phyloP scores from a whole-genome alignment of 1,139 yeast genomes.

The Taiozyma onychis region DNA sequence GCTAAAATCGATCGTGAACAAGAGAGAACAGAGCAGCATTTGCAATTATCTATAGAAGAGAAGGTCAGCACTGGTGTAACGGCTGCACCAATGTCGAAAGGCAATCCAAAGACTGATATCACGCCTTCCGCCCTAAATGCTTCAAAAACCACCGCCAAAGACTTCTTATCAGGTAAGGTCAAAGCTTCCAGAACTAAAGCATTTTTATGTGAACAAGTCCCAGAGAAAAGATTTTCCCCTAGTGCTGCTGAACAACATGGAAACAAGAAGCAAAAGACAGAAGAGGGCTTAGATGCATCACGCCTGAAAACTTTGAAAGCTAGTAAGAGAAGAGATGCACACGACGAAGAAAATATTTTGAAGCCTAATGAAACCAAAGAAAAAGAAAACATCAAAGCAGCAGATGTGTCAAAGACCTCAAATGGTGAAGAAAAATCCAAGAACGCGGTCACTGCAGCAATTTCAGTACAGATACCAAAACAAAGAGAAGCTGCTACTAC shows the following conservation, averaged over 20 bases:
- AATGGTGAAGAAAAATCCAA: background rate
- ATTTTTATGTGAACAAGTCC: background rate
- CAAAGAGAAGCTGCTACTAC: background rate
- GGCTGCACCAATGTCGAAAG: background rate
- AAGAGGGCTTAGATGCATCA: background rate
- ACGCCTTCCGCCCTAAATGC: background rate
- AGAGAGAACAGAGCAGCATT: background rate
- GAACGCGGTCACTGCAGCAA: too few relatives aligned
- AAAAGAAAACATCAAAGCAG: background rate
- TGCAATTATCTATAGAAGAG: background rate
- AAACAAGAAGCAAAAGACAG: background rate
- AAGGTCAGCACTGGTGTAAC: background rate
- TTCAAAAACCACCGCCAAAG: background rate
- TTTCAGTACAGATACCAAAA: background rate
- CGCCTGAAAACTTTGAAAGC: background rate
- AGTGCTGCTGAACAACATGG: background rate
- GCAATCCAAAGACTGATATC: background rate
- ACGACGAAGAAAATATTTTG: background rate
- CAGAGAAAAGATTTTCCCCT: background rate
- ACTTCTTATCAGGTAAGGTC: background rate
- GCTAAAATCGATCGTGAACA: background rate
- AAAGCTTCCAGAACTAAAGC: background rate
- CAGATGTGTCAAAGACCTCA: background rate
- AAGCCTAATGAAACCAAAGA: background rate
- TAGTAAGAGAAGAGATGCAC: background rate